These are phyloP conservation scores for Phialemoniopsis sp. DNA, from an alignment of 2,329 filamentous ascomycete genomes.

Conservation along the genomic window DNA sequence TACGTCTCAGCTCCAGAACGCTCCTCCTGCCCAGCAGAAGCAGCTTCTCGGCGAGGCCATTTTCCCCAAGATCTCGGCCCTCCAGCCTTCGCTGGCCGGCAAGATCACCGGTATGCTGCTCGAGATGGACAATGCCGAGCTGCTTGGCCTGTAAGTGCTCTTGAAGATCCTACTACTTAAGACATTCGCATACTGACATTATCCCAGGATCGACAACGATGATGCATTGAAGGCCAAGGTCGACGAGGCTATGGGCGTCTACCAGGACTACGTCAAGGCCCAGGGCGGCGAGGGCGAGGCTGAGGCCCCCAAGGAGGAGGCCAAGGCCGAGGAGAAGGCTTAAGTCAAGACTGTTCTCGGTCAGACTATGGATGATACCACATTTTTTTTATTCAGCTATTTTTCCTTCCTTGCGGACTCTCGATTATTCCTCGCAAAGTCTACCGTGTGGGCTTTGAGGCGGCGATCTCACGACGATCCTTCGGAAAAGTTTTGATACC, in stretches of 20 bases:
- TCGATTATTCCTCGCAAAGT: no score
- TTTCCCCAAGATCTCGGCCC: conserved; percentile 95
- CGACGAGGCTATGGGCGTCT: conserved; percentile 93
- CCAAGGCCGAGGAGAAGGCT: conserved; percentile 48
- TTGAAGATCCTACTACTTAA: background rate
- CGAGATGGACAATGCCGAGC: conserved; percentile 96
- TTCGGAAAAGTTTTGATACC: background rate
- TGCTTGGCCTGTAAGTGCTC: conserved; percentile 85
- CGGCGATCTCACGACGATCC: background rate
- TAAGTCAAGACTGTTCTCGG: conserved; percentile 23
- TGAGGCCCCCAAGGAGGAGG: conserved; percentile 46
- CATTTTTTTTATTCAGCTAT: conserved; percentile 10
- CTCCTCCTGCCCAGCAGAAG: conserved; percentile 77
- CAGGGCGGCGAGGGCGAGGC: conserved; percentile 42
- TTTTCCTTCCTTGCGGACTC: conserved; percentile 2
- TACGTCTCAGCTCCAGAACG: conserved; percentile 53
- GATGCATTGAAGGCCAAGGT: conserved; percentile 89
- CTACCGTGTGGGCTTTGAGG: conserved; percentile 3
- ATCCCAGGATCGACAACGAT: conserved; percentile 79
- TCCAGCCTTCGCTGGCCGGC: conserved; percentile 92
- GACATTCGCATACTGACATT: conserved; percentile 8
- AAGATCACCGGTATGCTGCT: conserved; percentile 99
- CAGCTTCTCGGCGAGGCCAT: conserved; percentile 97
- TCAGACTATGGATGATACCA: conserved; percentile 16
- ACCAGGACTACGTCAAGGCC: conserved; percentile 97